phyloP scores from a whole-genome alignment of 371 early-diverging fungal genomes.

The Mortierella sp. region DNA sequence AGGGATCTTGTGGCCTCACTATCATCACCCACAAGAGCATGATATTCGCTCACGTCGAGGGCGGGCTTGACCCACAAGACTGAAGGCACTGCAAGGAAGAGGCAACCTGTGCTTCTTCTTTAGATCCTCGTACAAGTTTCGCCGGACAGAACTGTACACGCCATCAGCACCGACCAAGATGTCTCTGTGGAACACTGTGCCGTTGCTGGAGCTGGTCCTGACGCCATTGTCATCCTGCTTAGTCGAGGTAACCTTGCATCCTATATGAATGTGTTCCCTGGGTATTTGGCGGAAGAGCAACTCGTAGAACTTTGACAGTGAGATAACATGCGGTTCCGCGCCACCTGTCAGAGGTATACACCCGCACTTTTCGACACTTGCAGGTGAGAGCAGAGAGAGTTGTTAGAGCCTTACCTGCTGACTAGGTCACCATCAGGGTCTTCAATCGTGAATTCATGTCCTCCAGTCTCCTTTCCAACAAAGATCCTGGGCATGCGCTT shows the following conservation, averaged over 20 bases:
- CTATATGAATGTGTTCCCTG: slow-evolving; percentile 1
- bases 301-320: not conserved
- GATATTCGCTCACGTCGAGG: too few species aligned
- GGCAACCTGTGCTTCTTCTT: slow-evolving; percentile 10
- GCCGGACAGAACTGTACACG: slow-evolving; percentile 33
- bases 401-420: too few species aligned
- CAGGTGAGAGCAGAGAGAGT: too few species aligned
- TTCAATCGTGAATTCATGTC: too few species aligned
- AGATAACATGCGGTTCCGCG: too few species aligned
- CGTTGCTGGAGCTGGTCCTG: slow-evolving; percentile 27
- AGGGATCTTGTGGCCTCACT: slow-evolving; percentile 18
- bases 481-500: too few species aligned
- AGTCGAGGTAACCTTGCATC: slow-evolving; percentile 25
- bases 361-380: too few species aligned
- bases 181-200: slow-evolving; percentile 30
- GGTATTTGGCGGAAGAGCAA: not conserved
- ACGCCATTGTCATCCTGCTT: slow-evolving; percentile 23
- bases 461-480: too few species aligned
- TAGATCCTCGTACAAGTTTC: slow-evolving; percentile 28
- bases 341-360: too few species aligned
- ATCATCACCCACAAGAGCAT: too few species aligned
- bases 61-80: slow-evolving; percentile 37
- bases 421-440: too few species aligned
- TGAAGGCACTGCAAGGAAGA: slow-evolving; percentile 17
- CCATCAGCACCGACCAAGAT: slow-evolving; percentile 50